phyloP scores from a whole-genome alignment of 805 yeast species.

The Yamadazyma sp. region DNA sequence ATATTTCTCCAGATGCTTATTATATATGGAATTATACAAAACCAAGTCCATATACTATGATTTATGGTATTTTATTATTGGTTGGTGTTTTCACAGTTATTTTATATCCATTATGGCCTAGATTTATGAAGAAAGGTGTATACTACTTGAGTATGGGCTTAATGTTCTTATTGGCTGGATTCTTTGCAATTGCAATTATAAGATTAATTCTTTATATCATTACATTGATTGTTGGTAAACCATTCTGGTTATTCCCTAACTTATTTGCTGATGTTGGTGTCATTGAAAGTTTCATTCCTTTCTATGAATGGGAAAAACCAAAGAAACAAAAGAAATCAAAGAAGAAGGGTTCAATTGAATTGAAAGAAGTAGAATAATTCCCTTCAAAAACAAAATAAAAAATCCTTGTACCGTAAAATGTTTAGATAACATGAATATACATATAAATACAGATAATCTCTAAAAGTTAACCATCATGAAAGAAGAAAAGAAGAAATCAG shows the following conservation, averaged over 20 bases:
- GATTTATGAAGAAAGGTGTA: slow-evolving; percentile 81
- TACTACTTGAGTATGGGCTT: slow-evolving; percentile 84
- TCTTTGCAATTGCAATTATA: slow-evolving; percentile 75
- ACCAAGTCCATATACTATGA: slow-evolving; percentile 60
- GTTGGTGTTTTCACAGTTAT: slow-evolving; percentile 61
- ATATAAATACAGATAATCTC: too few relatives aligned
- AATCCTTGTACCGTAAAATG: too few relatives aligned
- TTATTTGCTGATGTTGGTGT: slow-evolving; percentile 94
- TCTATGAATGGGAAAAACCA: slow-evolving; percentile 76
- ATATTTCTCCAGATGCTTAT: slow-evolving; percentile 63
- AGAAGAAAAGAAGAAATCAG: too few relatives aligned
- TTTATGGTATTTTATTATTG: slow-evolving; percentile 64
- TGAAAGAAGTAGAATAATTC: slow-evolving; percentile 34
- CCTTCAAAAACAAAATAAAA: too few relatives aligned
- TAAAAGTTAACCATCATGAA: too few relatives aligned
- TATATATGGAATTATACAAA: slow-evolving; percentile 81
- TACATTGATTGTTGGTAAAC: slow-evolving; percentile 58
- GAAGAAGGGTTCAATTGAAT: slow-evolving; percentile 31
- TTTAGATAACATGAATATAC: too few relatives aligned
- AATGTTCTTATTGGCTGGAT: slow-evolving; percentile 67
- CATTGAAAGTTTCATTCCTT: slow-evolving; percentile 84
- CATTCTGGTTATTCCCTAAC: slow-evolving; percentile 97
- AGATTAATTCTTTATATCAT: slow-evolving; percentile 68
- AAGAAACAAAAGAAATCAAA: slow-evolving; percentile 27
- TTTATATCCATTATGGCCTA: slow-evolving; percentile 94